Conservation (phyloP, 2,329 filamentous ascomycete species). For the Apiospora arundinis region DNA sequence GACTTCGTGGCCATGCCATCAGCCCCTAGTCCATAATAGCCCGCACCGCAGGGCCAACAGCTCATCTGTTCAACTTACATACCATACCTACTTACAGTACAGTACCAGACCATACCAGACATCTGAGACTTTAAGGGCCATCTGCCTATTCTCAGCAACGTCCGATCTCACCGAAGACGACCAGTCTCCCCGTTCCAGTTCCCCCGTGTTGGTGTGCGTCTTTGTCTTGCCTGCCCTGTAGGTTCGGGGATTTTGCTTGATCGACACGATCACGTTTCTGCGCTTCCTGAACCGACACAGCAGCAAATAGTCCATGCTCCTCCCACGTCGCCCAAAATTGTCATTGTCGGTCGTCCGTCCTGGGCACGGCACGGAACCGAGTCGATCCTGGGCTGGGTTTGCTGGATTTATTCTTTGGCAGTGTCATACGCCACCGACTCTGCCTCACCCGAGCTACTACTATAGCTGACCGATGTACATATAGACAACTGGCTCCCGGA, state of each 20-base stretch:
- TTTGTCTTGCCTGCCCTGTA: not conserved
- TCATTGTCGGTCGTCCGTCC: not conserved
- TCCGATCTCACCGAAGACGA: conserved; percentile 19
- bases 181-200: not conserved
- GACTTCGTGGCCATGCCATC: conserved; percentile 51
- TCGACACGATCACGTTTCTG: conserved; percentile 20
- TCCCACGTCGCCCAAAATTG: not conserved
- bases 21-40: conserved; percentile 45
- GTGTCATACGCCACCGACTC: conserved; percentile 31
- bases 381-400: conserved; percentile 14
- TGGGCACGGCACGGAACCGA: conserved; percentile 13
- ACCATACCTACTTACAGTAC: not conserved
- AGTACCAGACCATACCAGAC: not conserved
- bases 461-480: conserved; percentile 42
- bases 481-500: conserved; percentile 39
- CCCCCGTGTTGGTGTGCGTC: not conserved
- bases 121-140: conserved; percentile 31
- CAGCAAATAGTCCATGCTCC: not conserved
- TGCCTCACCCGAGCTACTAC: conserved; percentile 32
- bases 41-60: conserved; percentile 41
- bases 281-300: conserved; percentile 7
- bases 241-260: conserved; percentile 18
- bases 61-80: conserved; percentile 34
- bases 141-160: conserved; percentile 30
- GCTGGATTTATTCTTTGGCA: conserved; percentile 3